phyloP scores from a whole-genome alignment of 257 asterid species.

The Plantago major region DNA sequence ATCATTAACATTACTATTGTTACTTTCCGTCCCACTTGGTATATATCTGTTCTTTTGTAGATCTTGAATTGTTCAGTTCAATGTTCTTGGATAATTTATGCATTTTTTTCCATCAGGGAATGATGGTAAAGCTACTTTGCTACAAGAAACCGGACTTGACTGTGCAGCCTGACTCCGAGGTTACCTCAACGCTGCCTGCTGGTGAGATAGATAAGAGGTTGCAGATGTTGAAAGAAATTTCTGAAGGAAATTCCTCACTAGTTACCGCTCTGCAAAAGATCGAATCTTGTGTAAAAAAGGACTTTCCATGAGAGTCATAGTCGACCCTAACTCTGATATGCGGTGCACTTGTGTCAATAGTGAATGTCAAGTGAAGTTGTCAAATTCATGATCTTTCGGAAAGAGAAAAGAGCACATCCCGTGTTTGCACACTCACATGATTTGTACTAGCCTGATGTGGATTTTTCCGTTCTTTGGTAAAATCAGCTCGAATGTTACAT shows the following conservation, averaged over 20 bases:
- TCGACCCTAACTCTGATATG: too few species aligned
- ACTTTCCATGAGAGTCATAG: neutral
- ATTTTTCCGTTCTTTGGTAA: too few species aligned
- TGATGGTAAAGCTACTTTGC: slow-evolving; percentile 57
- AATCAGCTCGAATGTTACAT: too few species aligned
- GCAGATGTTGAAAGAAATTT: slow-evolving; percentile 49
- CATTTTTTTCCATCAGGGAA: slow-evolving; percentile 42
- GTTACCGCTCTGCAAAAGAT: slow-evolving; percentile 47
- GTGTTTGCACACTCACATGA: too few species aligned
- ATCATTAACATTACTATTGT: too few species aligned
- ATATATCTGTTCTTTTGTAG: neutral
- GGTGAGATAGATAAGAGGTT: slow-evolving; percentile 46
- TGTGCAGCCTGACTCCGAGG: slow-evolving; percentile 16
- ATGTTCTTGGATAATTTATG: slow-evolving; percentile 7
- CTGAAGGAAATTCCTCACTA: slow-evolving; percentile 47
- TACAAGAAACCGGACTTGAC: slow-evolving; percentile 29
- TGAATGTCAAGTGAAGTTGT: neutral
- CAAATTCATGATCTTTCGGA: too few species aligned
- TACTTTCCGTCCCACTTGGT: neutral
- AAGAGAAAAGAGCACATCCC: too few species aligned
- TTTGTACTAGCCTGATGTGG: too few species aligned
- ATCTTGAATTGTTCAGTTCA: neutral
- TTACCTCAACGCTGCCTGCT: slow-evolving; percentile 14
- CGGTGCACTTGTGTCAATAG: slow-evolving; percentile 15
- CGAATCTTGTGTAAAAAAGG: slow-evolving; percentile 27